These are phyloP conservation scores for Lachnellula arida DNA, from an alignment of 2,329 filamentous ascomycete genomes.

Conservation along the genomic window DNA sequence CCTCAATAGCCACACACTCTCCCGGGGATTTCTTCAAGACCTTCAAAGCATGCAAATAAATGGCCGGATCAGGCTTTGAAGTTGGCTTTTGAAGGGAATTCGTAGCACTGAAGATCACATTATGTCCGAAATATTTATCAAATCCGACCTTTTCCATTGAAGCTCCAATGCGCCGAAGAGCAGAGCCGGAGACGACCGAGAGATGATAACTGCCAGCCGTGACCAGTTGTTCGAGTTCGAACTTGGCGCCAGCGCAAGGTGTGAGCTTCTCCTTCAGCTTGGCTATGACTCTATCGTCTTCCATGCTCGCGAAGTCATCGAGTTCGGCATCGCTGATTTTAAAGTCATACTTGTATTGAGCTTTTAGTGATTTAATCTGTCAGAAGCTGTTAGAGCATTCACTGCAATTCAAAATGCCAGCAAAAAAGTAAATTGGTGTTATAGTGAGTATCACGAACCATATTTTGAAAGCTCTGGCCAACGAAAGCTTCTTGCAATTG, in stretches of 20 bases:
- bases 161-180: slow-evolving; percentile 71
- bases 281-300: slow-evolving; percentile 79
- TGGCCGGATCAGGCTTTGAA: slow-evolving; percentile 84
- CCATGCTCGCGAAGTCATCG: slow-evolving; percentile 67
- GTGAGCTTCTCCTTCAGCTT: slow-evolving; percentile 66
- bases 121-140: slow-evolving; percentile 71
- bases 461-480: slow-evolving; percentile 91
- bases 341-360: slow-evolving; percentile 66
- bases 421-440: background rate
- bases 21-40: slow-evolving; percentile 64
- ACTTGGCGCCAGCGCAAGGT: slow-evolving; percentile 65
- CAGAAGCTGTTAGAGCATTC: background rate
- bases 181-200: slow-evolving; percentile 77
- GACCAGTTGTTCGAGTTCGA: slow-evolving; percentile 61
- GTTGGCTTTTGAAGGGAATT: slow-evolving; percentile 74
- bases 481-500: slow-evolving; percentile 82
- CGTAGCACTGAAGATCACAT: slow-evolving; percentile 77
- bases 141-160: slow-evolving; percentile 76
- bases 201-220: slow-evolving; percentile 62
- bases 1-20: slow-evolving; percentile 79
- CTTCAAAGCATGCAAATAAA: slow-evolving; percentile 77
- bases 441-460: slow-evolving; percentile 34
- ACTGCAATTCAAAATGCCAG: too few species aligned
- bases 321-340: slow-evolving; percentile 60
- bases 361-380: slow-evolving; percentile 65